These are phyloP conservation scores for Trichaptum fuscoviolaceum DNA, from an alignment of 768 basidiomycete species.

Conservation along the genomic window DNA sequence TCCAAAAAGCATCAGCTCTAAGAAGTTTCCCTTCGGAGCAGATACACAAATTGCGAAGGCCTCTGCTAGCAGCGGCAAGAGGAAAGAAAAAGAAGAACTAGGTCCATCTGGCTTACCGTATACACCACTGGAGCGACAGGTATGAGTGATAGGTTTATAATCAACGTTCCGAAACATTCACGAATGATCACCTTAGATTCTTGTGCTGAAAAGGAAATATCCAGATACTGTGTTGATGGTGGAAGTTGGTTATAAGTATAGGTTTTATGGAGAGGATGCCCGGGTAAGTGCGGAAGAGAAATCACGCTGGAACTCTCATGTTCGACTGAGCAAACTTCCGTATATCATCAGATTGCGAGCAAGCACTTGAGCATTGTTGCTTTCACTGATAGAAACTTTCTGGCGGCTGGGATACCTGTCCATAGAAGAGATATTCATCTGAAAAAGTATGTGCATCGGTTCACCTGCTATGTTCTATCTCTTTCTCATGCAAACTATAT, in stretches of 20 bases:
- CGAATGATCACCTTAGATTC: conserved; percentile 32
- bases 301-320: background rate
- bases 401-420: conserved; percentile 68
- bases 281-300: conserved; percentile 36
- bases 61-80: conserved; percentile 30
- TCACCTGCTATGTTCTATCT: too few species aligned
- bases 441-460: conserved; percentile 49
- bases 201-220: conserved; percentile 57
- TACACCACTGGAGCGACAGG: conserved; percentile 76
- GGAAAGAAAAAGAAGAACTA: conserved; percentile 30
- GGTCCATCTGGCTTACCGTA: conserved; percentile 70
- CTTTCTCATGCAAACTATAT: conserved; percentile 11
- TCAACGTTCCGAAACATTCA: background rate
- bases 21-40: conserved; percentile 10
- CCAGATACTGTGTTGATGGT: conserved; percentile 68
- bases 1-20: conserved; percentile 13
- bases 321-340: background rate
- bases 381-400: conserved; percentile 65
- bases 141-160: conserved; percentile 15
- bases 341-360: conserved; percentile 51
- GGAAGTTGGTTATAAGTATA: conserved; percentile 81
- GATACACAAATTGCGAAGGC: conserved; percentile 20
- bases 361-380: conserved; percentile 76
- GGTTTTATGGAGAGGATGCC: conserved; percentile 82
- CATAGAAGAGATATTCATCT: conserved; percentile 66